Percentiles rank a stretch among this genome's conserved stretches.
Evolutionary conservation across 306 rosid species (phyloP).

Genomic region (Pterocarpus santalinus): DNA sequence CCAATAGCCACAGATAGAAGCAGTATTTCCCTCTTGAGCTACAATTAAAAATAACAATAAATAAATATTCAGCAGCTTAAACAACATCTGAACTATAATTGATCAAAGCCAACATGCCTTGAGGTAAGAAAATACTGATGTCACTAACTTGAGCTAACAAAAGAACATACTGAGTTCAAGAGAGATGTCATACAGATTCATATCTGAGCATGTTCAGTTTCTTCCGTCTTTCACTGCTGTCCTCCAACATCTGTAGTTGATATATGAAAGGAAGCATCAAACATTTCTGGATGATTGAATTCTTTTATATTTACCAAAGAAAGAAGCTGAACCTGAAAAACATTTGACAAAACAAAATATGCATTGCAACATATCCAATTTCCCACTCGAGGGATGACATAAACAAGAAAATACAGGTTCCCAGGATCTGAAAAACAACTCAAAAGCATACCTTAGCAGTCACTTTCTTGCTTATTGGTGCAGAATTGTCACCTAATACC

Average conservation of each 20-base stretch:
- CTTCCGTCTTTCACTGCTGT: constrained; percentile 81
- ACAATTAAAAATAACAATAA: constrained; percentile 43
- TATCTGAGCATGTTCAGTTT: constrained; percentile 81
- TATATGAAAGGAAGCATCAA: constrained; percentile 35
- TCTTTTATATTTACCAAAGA: constrained; percentile 18
- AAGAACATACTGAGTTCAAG: constrained; percentile 59
- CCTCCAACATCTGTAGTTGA: constrained; percentile 61
- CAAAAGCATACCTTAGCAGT: constrained; percentile 65
- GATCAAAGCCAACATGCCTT: constrained; percentile 37
- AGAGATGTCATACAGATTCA: constrained; percentile 85
- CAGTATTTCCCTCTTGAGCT: constrained; percentile 89
- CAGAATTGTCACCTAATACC: constrained; percentile 74
- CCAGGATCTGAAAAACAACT: constrained; percentile 25
- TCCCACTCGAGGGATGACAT: constrained; percentile 11
- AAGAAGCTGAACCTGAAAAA: constrained; percentile 35
- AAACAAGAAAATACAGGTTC: constrained; percentile 13
- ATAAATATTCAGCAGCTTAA: constrained; percentile 44
- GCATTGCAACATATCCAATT: constrained; percentile 11
- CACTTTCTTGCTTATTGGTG: constrained; percentile 74
- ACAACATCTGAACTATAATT: constrained; percentile 6
- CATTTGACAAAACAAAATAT: constrained; percentile 2
- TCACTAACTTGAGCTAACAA: constrained; percentile 46
- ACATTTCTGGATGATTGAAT: constrained; percentile 10
- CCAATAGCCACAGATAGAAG: constrained; percentile 87
- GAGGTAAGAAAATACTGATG: constrained; percentile 13